Percentiles rank a stretch among this genome's conserved stretches.
These are phyloP conservation scores for Ramaria sp. DNA, from an alignment of 768 basidiomycete genomes.

Conservation along the genomic window DNA sequence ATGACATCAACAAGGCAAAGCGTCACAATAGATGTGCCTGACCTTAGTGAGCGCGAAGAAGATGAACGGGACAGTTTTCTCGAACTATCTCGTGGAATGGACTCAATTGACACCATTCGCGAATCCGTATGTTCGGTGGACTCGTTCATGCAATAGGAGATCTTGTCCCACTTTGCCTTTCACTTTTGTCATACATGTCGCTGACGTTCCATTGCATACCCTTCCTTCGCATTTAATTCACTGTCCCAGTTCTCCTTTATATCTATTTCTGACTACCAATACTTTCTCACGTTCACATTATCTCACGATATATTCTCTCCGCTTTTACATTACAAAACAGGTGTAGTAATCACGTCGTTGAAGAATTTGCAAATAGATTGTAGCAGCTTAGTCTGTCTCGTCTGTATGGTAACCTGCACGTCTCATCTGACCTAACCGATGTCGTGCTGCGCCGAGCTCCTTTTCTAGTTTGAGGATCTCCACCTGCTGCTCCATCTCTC, in stretches of 20 bases:
- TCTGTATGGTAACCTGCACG: slow-evolving; percentile 84
- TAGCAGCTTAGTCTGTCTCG: slow-evolving; percentile 47
- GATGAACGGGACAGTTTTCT: background rate
- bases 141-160: no score
- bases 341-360: no score
- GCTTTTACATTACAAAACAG: no score
- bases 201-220: no score
- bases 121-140: background rate
- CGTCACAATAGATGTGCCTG: background rate
- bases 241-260: no score
- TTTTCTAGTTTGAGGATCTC: slow-evolving; percentile 95
- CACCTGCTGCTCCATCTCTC: slow-evolving; percentile 99
- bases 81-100: background rate
- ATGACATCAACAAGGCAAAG: background rate
- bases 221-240: no score
- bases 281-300: no score
- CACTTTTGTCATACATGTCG: no score
- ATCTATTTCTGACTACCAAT: no score
- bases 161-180: no score
- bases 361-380: no score
- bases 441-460: slow-evolving; percentile 80
- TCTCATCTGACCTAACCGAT: slow-evolving; percentile 74
- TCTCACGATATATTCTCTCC: no score
- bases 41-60: background rate
- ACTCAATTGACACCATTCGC: background rate